phyloP scores from a whole-genome alignment of 371 early-diverging fungal genomes.

The Fennellomyces sp. region DNA sequence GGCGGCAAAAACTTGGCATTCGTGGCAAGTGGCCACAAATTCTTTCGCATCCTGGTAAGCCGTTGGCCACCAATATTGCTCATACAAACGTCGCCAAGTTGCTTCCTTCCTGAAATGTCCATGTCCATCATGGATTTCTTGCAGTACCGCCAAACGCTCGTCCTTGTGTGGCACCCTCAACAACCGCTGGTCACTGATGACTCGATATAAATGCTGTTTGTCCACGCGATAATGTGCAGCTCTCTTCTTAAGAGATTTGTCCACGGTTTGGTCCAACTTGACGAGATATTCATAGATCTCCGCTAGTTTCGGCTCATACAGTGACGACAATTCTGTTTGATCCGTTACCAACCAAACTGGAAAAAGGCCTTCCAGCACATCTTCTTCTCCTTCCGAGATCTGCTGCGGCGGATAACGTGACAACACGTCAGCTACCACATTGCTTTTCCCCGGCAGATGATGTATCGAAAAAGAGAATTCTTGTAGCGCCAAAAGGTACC shows the following conservation, averaged over 20 bases:
- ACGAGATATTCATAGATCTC: not conserved
- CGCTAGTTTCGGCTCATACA: not conserved
- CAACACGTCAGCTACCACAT: constrained; percentile 11
- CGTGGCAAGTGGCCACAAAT: not conserved
- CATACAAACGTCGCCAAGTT: constrained; percentile 2
- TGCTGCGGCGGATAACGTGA: constrained; percentile 9
- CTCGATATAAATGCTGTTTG: not conserved
- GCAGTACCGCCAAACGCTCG: not conserved
- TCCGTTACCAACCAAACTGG: not conserved
- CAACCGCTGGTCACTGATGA: not conserved
- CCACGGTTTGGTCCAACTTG: not conserved
- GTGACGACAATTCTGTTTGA: not conserved
- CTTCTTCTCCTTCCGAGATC: not conserved
- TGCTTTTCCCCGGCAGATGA: constrained; percentile 9
- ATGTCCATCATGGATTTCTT: constrained; percentile 11
- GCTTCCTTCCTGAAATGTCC: constrained; percentile 3
- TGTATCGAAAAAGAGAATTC: constrained; percentile 10
- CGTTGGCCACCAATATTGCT: constrained; percentile 9
- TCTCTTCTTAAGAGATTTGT: not conserved
- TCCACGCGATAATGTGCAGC: not conserved
- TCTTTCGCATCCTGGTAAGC: constrained; percentile 1
- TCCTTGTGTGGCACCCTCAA: not conserved
- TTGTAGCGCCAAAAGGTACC: constrained; percentile 10
- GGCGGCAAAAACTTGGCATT: not conserved
- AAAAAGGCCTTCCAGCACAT: not conserved